These are phyloP conservation scores for Paralagenidium karlingii DNA, from an alignment of 352 stramenopile genomes.

Conservation along the genomic window DNA sequence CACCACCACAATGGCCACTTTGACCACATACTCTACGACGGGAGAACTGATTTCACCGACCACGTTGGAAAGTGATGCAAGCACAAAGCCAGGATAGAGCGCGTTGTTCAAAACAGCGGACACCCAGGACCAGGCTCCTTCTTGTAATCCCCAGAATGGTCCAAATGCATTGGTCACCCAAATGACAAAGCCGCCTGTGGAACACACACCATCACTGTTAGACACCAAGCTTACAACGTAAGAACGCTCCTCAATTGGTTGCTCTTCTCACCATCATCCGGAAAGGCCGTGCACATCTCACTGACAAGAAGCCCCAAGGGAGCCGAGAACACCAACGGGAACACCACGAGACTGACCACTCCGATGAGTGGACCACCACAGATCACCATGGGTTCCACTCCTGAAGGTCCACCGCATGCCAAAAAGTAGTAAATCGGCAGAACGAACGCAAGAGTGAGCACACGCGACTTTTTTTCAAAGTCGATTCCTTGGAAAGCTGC, in stretches of 20 bases:
- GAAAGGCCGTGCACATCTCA: constrained; percentile 72
- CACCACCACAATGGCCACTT: constrained; percentile 14
- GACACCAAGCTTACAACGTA: no score
- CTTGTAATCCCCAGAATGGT: constrained; percentile 59
- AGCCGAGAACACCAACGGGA: constrained; percentile 74
- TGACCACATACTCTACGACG: constrained; percentile 14
- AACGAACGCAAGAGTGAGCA: no score
- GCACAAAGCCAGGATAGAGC: constrained; percentile 74
- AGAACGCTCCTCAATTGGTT: no score
- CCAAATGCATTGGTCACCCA: constrained; percentile 88
- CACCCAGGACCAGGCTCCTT: constrained; percentile 67
- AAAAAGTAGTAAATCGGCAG: no score
- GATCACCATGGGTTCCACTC: constrained; percentile 6
- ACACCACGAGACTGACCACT: constrained; percentile 57
- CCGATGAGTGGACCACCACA: constrained; percentile 23
- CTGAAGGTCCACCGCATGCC: constrained; percentile 15
- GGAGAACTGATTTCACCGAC: constrained; percentile 13
- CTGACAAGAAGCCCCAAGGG: constrained; percentile 81
- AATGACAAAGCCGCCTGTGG: constrained; percentile 67
- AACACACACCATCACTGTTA: no score
- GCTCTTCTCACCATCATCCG: constrained; percentile 45
- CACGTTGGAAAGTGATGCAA: no score
- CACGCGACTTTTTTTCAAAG: no score
- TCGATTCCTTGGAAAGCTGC: no score
- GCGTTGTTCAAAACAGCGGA: constrained; percentile 29